Conservation (phyloP, 2,329 filamentous ascomycete genomes). For the Acarospora socialis region DNA sequence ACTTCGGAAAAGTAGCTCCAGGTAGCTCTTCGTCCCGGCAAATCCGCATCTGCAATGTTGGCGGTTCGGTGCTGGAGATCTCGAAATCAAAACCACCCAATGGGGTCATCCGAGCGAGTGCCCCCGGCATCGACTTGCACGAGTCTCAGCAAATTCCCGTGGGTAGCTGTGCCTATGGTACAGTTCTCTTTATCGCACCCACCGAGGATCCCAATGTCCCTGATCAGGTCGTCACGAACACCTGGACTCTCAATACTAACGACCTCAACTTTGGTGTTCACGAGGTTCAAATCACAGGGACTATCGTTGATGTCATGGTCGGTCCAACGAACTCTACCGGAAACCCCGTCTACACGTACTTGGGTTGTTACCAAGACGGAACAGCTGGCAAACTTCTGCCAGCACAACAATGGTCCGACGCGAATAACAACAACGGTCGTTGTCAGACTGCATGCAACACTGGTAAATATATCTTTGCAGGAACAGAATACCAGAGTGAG, state of each 20-base stretch:
- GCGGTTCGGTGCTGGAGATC: slow-evolving; percentile 6
- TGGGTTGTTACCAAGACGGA: slow-evolving; percentile 22
- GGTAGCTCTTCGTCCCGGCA: slow-evolving; percentile 5
- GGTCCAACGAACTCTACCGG: slow-evolving; percentile 23
- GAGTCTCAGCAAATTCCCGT: slow-evolving; percentile 18
- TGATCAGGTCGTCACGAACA: slow-evolving; percentile 20
- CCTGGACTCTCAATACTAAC: slow-evolving; percentile 30
- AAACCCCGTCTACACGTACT: slow-evolving; percentile 17
- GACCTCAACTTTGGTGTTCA: slow-evolving; percentile 28
- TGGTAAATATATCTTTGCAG: slow-evolving; percentile 16
- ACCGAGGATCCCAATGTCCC: slow-evolving; percentile 18
- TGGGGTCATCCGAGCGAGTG: slow-evolving; percentile 7
- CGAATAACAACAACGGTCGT: slow-evolving; percentile 17
- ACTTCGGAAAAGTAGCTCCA: slow-evolving; percentile 7
- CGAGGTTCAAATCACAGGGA: slow-evolving; percentile 22
- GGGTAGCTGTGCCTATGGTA: slow-evolving; percentile 17
- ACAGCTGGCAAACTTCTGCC: slow-evolving; percentile 19
- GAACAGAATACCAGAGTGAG: slow-evolving; percentile 20
- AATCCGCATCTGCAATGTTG: slow-evolving; percentile 10
- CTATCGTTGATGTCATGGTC: slow-evolving; percentile 21
- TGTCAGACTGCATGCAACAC: slow-evolving; percentile 18
- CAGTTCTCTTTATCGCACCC: slow-evolving; percentile 16
- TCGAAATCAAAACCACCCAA: slow-evolving; percentile 8
- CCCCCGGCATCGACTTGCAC: slow-evolving; percentile 18
- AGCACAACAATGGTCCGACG: slow-evolving; percentile 15